phyloP scores from a whole-genome alignment of 2,329 filamentous ascomycete species.

The Aquanectria penicillioides region DNA sequence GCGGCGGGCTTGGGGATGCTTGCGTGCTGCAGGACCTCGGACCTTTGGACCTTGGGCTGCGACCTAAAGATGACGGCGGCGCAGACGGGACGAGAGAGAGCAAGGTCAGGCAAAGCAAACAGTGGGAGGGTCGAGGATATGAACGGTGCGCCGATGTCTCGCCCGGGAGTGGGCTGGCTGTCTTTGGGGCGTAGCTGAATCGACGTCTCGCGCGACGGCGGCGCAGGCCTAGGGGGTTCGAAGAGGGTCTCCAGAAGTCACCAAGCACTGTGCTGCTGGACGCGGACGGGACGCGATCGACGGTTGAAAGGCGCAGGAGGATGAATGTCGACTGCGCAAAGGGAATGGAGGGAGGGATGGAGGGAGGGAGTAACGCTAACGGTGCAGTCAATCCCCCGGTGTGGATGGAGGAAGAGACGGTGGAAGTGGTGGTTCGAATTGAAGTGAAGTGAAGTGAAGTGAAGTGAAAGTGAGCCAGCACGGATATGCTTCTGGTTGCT shows the following conservation, averaged over 20 bases:
- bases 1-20: no score
- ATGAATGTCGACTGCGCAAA: neutral
- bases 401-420: conserved; percentile 2
- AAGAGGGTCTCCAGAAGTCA: neutral
- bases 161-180: neutral
- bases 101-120: neutral
- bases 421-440: neutral
- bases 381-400: conserved; percentile 1
- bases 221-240: neutral
- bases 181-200: neutral
- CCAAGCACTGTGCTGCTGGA: neutral
- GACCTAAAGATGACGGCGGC: neutral
- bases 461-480: neutral
- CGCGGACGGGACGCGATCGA: no score
- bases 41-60: no score
- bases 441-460: neutral
- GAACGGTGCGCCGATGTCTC: neutral
- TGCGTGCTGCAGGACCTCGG: no score
- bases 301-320: neutral
- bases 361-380: neutral
- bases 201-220: neutral
- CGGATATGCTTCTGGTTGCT: no score
- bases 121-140: neutral
- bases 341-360: neutral
- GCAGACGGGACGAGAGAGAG: neutral